Conservation (phyloP, 75 land plant species). For the Picea glauca region DNA sequence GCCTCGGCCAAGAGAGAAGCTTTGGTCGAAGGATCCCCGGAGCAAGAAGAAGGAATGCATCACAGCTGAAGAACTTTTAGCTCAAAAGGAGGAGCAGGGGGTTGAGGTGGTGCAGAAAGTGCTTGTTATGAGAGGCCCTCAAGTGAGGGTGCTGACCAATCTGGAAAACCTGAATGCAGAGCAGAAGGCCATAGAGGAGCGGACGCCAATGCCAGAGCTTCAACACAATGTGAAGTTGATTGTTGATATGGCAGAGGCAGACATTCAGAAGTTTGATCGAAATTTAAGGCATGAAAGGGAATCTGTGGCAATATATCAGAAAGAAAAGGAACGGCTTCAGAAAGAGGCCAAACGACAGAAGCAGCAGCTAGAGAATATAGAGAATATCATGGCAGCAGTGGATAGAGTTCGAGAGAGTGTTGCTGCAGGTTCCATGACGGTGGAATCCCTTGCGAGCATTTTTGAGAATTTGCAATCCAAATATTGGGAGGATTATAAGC, state of each 20-base stretch:
- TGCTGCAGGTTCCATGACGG: slow-evolving; percentile 46
- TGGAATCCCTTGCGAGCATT: slow-evolving; percentile 57
- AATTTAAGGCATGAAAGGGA: slow-evolving; percentile 54
- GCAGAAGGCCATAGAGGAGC: slow-evolving; percentile 59
- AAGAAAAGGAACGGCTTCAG: slow-evolving; percentile 53
- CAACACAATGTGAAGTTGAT: slow-evolving; percentile 89
- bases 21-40: slow-evolving; percentile 58
- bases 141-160: slow-evolving; percentile 74
- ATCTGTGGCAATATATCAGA: slow-evolving; percentile 35
- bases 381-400: slow-evolving; percentile 39
- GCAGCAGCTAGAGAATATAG: slow-evolving; percentile 59
- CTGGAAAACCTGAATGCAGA: slow-evolving; percentile 91
- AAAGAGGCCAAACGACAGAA: slow-evolving; percentile 49
- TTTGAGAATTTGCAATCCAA: slow-evolving; percentile 47
- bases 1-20: slow-evolving; percentile 51
- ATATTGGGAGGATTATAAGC: slow-evolving; percentile 68
- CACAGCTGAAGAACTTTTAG: slow-evolving; percentile 76
- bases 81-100: slow-evolving; percentile 65
- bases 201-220: slow-evolving; percentile 88
- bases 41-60: slow-evolving; percentile 51
- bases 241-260: slow-evolving; percentile 81
- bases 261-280: slow-evolving; percentile 47
- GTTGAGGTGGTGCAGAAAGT: slow-evolving; percentile 73
- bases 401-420: slow-evolving; percentile 38
- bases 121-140: slow-evolving; percentile 95